phyloP scores from a whole-genome alignment of 176 grass and related monocot species.

The Oryza coarctata region DNA sequence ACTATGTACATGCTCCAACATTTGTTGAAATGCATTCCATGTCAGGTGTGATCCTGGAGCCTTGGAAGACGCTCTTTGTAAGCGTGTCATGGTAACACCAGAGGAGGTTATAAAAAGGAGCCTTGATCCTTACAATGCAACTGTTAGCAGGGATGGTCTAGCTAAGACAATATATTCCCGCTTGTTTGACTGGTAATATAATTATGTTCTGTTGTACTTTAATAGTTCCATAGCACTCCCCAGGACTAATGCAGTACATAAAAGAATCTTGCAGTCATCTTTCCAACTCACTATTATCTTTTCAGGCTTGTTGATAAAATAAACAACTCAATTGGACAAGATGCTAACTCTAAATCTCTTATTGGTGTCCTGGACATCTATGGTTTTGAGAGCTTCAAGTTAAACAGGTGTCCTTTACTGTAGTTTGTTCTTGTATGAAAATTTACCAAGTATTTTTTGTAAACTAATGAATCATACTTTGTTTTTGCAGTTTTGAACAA shows the following conservation, averaged over 20 bases:
- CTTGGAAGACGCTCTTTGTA: slow-evolving; percentile 91
- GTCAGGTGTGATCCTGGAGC: slow-evolving; percentile 86
- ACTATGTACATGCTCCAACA: slow-evolving; percentile 8
- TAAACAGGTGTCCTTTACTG: slow-evolving; percentile 60
- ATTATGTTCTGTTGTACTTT: slow-evolving; percentile 29
- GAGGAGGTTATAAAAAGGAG: slow-evolving; percentile 99
- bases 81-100: slow-evolving; percentile 95
- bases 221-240: slow-evolving; percentile 22
- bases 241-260: background rate
- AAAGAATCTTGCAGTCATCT: background rate
- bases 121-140: slow-evolving; percentile 90
- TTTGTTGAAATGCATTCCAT: slow-evolving; percentile 37
- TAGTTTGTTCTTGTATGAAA: slow-evolving; percentile 17
- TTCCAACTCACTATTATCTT: slow-evolving; percentile 24
- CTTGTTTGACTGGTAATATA: slow-evolving; percentile 97
- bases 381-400: slow-evolving; percentile 99
- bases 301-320: slow-evolving; percentile 97
- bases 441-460: background rate
- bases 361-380: slow-evolving; percentile 99
- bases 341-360: slow-evolving; percentile 81
- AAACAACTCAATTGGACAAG: slow-evolving; percentile 95
- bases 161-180: slow-evolving; percentile 98
- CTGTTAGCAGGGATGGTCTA: slow-evolving; percentile 93
- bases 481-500: slow-evolving; percentile 81
- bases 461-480: slow-evolving; percentile 30